phyloP scores from a whole-genome alignment of 208 protist genomes.

The Naegleria fowleri region DNA sequence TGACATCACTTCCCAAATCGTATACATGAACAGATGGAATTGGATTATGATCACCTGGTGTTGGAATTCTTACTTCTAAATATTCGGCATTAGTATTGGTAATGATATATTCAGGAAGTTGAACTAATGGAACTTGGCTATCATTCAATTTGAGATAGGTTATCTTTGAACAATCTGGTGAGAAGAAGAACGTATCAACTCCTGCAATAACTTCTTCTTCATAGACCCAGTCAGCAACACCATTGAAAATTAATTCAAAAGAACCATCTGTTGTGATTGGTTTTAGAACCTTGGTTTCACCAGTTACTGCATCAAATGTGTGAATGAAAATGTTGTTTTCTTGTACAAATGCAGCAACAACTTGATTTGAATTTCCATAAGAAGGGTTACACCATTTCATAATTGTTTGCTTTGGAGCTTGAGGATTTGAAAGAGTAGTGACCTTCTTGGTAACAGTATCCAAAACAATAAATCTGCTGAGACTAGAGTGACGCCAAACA shows the following conservation, averaged over 20 bases:
- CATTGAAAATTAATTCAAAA: conserved; percentile 15
- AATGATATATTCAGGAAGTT: neutral
- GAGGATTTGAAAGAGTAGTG: neutral
- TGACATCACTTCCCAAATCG: neutral
- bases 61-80: conserved; percentile 3
- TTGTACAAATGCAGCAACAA: neutral
- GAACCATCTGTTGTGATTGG: neutral
- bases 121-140: neutral
- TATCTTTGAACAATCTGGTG: neutral
- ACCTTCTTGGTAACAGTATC: neutral
- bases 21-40: neutral
- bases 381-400: neutral
- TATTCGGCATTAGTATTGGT: neutral
- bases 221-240: conserved; percentile 31
- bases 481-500: neutral
- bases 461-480: neutral
- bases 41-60: conserved; percentile 22
- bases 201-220: conserved; percentile 28
- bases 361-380: neutral
- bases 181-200: neutral
- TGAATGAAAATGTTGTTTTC: conserved; percentile 14
- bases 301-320: too few relatives aligned
- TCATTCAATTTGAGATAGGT: conserved; percentile 23
- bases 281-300: neutral
- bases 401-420: neutral